Base-by-base conservation (phyloP, 2,329 filamentous ascomycete genomes). In the Calonectria montana region DNA sequence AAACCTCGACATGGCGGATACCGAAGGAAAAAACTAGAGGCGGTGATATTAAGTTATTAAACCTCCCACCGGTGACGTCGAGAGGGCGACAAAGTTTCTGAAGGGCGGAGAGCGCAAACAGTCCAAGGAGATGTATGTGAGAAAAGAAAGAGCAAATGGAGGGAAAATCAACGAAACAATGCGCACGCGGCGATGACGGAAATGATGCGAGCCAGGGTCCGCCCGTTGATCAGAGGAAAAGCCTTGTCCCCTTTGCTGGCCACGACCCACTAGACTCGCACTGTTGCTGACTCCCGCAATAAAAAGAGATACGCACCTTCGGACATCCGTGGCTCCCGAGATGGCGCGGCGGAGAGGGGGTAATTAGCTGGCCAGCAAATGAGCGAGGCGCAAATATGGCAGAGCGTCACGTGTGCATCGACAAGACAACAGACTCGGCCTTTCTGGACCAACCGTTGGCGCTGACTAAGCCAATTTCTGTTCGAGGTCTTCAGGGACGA, bases 1-100 rank as follows among this genome's bases (percentile, higher is more conserved):
- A 55, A 84, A 81, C 61, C 79, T 80, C 63, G 82, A 83, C 82
- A 84, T 84, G 73, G 43, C 74, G 65, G 67, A 71, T 50, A 39
- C 21, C 8, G 41, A 31, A 4, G 15, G 48, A 27, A 65, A 25
- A 47, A 66, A 67, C n/a, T 53, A 45, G 23, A 65, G 65, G 27
- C 47, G 69, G 59, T 66, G 43, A 35, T 21, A 29, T 61, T 48
- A 45, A 29, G 31, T 65, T 65, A 50, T 31, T 65, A 59, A 41
- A 62, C 45, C 67, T 70, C 53, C 43, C 67, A 43, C 59, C 39
- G 18, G 31, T 39, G 53, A 59, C 31, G 31, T 62, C 12, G 57
- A 45, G 23, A 16, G 27, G 39, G 39, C 37, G 57, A 43, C 31
- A 50, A 64, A 27, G 18, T 31, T 45, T 23, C 57, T 25, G 25